phyloP scores from a whole-genome alignment of 2,329 filamentous ascomycete species.

The Alternaria alternata region DNA sequence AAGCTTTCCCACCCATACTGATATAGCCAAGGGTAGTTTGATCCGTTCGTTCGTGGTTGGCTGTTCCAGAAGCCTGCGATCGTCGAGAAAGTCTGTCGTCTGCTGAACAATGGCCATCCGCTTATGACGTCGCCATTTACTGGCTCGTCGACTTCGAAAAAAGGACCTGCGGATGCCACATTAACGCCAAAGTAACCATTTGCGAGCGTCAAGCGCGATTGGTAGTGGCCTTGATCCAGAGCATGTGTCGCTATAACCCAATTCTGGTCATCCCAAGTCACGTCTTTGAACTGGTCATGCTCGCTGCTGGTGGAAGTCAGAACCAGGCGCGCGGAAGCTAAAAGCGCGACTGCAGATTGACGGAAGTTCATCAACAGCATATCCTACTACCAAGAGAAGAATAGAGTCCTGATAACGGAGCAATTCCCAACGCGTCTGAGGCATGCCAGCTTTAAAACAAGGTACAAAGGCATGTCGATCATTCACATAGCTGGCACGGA shows the following conservation, averaged over 20 bases:
- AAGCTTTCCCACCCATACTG: constrained; percentile 76
- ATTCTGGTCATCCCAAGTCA: constrained; percentile 66
- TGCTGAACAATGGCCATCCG: constrained; percentile 73
- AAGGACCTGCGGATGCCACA: constrained; percentile 67
- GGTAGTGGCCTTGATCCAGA: constrained; percentile 66
- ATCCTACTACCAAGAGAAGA: constrained; percentile 6
- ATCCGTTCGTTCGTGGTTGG: constrained; percentile 65
- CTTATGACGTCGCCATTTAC: constrained; percentile 64
- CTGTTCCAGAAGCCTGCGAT: constrained; percentile 72
- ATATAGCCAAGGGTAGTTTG: constrained; percentile 73
- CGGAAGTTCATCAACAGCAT: constrained; percentile 11
- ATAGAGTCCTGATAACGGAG: not conserved
- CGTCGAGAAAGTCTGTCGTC: constrained; percentile 71
- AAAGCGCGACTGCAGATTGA: constrained; percentile 15
- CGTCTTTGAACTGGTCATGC: constrained; percentile 47
- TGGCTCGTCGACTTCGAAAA: constrained; percentile 66
- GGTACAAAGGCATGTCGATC: constrained; percentile 17
- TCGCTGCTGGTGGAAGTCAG: constrained; percentile 27
- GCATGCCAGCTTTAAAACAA: constrained; percentile 16
- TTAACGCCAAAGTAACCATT: constrained; percentile 73
- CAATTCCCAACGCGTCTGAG: not conserved
- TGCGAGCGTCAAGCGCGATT: constrained; percentile 61
- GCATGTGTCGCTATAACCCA: constrained; percentile 64
- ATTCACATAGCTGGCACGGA: constrained; percentile 4
- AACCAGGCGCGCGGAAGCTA: constrained; percentile 18